Conservation (phyloP, 257 asterid species). For the Scutellaria barbata region DNA sequence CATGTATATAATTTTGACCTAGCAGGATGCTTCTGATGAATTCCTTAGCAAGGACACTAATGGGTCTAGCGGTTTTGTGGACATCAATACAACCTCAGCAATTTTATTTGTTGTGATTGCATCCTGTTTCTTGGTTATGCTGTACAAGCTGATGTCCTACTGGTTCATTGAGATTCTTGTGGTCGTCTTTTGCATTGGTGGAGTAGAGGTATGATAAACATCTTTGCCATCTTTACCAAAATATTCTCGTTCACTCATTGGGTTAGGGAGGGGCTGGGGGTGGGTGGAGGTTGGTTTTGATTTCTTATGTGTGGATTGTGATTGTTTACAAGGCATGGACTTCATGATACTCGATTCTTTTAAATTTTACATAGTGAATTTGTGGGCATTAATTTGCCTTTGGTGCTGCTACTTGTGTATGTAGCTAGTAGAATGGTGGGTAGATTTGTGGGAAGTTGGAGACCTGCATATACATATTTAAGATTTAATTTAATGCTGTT, state of each 20-base stretch:
- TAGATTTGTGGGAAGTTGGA: not conserved
- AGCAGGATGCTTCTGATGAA: constrained; percentile 88
- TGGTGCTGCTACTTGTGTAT: not conserved
- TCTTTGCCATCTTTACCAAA: constrained; percentile 13
- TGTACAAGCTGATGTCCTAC: constrained; percentile 87
- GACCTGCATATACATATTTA: not conserved
- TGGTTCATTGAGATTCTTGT: constrained; percentile 90
- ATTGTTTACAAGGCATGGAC: not conserved
- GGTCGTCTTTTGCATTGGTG: constrained; percentile 94
- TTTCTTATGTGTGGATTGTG: not conserved
- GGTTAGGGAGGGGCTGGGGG: too few species aligned
- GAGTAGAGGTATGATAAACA: constrained; percentile 71
- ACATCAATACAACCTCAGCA: constrained; percentile 78
- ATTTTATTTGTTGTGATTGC: constrained; percentile 81
- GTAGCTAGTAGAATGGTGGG: not conserved
- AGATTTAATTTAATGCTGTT: constrained; percentile 32
- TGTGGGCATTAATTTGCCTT: not conserved
- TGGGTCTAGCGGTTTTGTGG: constrained; percentile 65
- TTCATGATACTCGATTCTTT: not conserved
- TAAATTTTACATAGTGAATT: not conserved
- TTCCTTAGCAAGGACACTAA: constrained; percentile 45
- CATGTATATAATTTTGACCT: constrained; percentile 20
- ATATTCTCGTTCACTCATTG: not conserved
- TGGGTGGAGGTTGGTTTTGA: not conserved
- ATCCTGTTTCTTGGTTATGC: constrained; percentile 87